Conservation (phyloP, 345 rosid species). For the Crucihimalaya himalaica region DNA sequence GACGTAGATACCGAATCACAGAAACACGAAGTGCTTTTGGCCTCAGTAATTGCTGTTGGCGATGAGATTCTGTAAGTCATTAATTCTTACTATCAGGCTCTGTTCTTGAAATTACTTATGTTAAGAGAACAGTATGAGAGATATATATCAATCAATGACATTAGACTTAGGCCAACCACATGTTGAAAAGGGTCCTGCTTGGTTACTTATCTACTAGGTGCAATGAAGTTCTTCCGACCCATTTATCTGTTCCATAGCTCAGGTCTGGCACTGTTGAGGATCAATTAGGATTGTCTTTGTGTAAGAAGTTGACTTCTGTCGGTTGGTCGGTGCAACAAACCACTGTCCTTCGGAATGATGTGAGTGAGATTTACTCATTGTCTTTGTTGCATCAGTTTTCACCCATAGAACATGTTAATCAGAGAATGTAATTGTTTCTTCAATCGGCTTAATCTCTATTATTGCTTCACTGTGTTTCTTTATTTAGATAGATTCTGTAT, state of each 20-base stretch:
- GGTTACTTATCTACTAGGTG: conserved; percentile 11
- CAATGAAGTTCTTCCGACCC: conserved; percentile 38
- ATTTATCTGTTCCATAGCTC: conserved; percentile 91
- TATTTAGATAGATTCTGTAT: conserved; percentile 89
- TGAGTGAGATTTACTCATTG: conserved; percentile 49
- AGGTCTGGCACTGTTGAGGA: conserved; percentile 97
- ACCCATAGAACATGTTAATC: not conserved
- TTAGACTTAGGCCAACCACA: conserved; percentile 13
- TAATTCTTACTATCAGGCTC: conserved; percentile 23
- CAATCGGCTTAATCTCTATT: not conserved
- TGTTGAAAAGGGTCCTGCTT: conserved; percentile 1
- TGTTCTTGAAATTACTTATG: not conserved
- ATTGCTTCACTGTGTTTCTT: conserved; percentile 30
- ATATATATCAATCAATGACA: conserved; percentile 6
- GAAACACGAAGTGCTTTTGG: conserved; percentile 53
- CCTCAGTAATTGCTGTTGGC: conserved; percentile 79
- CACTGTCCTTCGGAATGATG: conserved; percentile 72
- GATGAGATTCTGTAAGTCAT: conserved; percentile 98
- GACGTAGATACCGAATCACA: conserved; percentile 47
- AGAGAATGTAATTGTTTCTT: conserved; percentile 12
- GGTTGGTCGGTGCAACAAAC: conserved; percentile 80
- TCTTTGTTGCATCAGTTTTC: conserved; percentile 9
- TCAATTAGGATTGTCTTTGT: conserved; percentile 68
- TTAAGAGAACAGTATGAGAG: not conserved
- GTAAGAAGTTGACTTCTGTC: conserved; percentile 72